Percentiles rank a stretch among this genome's conserved stretches.
These are phyloP conservation scores for Letharia columbiana DNA, from an alignment of 495 filamentous ascomycete genomes.

Conservation along the genomic window DNA sequence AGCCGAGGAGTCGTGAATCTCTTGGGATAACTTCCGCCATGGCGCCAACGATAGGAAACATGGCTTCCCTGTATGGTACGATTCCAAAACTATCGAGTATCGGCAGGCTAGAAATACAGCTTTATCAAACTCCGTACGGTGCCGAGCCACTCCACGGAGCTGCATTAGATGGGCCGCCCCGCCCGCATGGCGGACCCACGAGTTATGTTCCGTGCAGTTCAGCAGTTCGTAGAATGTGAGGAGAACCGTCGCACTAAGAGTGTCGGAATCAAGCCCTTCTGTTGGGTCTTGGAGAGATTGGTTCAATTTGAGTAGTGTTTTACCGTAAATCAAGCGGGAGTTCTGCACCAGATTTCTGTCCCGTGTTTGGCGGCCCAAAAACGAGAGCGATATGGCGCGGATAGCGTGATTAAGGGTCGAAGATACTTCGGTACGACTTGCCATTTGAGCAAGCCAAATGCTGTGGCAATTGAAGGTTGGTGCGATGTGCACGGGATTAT, in stretches of 20 bases:
- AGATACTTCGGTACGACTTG: slow-evolving; percentile 9
- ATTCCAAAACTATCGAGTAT: slow-evolving; percentile 29
- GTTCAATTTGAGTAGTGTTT: slow-evolving; percentile 30
- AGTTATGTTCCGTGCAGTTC: slow-evolving; percentile 28
- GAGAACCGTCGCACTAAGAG: slow-evolving; percentile 28
- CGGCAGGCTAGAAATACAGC: slow-evolving; percentile 32
- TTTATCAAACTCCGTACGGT: slow-evolving; percentile 31
- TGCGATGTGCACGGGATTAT: background rate
- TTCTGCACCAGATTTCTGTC: slow-evolving; percentile 19
- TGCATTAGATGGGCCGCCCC: slow-evolving; percentile 33
- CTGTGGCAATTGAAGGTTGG: slow-evolving; percentile 16
- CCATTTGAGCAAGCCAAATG: slow-evolving; percentile 15
- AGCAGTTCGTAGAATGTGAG: slow-evolving; percentile 34
- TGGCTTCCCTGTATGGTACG: slow-evolving; percentile 26
- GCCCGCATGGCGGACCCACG: slow-evolving; percentile 34
- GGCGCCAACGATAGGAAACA: slow-evolving; percentile 33
- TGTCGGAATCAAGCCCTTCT: slow-evolving; percentile 24
- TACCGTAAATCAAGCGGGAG: slow-evolving; percentile 30
- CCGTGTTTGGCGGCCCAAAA: slow-evolving; percentile 15
- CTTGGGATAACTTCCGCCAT: slow-evolving; percentile 31
- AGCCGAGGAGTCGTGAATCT: slow-evolving; percentile 23
- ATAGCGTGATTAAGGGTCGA: slow-evolving; percentile 10
- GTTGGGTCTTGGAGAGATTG: slow-evolving; percentile 24
- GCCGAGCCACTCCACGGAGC: slow-evolving; percentile 30
- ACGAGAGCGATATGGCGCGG: slow-evolving; percentile 9